Evolutionary conservation across 352 stramenopile genomes (phyloP), one percentile per base, ranked within the genome.

Genomic region (Globisporangium orthogonon): DNA sequence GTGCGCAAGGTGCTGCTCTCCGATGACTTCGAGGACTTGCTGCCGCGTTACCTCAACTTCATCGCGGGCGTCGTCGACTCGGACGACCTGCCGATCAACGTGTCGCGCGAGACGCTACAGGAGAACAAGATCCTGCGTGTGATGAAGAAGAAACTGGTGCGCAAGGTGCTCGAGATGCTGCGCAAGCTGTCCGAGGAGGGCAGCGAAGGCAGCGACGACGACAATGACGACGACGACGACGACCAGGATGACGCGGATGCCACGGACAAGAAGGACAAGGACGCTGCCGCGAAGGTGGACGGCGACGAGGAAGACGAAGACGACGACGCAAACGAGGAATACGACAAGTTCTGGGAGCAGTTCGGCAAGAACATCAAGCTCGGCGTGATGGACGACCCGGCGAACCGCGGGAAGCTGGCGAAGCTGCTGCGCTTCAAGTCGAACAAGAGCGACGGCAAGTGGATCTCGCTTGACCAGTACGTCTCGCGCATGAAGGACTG

Each of bases 101-200:
- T 99, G 72, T 99, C 97, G 57, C 96, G 97, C 92, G 97, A 99
- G 76, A 99, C 96, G 40, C 89, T 99, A 44, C 97, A 99, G 83
- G 97, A 99, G 78, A 99, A 99, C 95, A 99, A 99, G 89, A 99
- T 99, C 72, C 79, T 99, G 54, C 88, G 93, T 59, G 97, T 99
- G 58, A 99, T 99, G 82, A 98, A 98, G 86, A 99, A 99, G 94
- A 99, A 99, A 74, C 69, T 99, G 59, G 84, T 99, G 50, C 99
- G 99, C 94, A 99, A 99, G 76, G 93, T 78, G 65, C 91, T 99
- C 50, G 97, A 99, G 68, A 98, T 99, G 86, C 99, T 99, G 78
- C 98, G 96, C 47, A 96, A 99, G 71, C 78, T 99, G 17, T 87
- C 93, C 10, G 96, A 99, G 67, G 97, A 98, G 14, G 77, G 88